These are phyloP conservation scores for Phyllosticta paracitricarpa DNA, from an alignment of 2,329 filamentous ascomycete genomes.

Conservation along the genomic window DNA sequence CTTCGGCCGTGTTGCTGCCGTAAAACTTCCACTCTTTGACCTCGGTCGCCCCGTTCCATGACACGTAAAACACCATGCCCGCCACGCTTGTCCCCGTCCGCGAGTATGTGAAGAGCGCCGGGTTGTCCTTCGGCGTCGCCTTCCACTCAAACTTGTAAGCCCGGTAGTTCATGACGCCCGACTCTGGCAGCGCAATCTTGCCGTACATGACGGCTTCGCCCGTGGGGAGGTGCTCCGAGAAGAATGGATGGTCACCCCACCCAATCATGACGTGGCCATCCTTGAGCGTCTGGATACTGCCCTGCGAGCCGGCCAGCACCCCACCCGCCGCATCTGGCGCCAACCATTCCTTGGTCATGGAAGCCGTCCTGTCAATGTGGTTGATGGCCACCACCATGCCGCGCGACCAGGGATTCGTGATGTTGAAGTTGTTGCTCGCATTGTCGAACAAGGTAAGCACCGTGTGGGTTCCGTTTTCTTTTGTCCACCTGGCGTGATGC, in stretches of 20 bases:
- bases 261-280: conserved; percentile 46
- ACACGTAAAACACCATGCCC: conserved; percentile 40
- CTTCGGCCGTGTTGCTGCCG: conserved; percentile 25
- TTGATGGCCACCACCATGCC: conserved; percentile 40
- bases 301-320: conserved; percentile 42
- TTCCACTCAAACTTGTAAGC: conserved; percentile 46
- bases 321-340: conserved; percentile 36
- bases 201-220: conserved; percentile 45
- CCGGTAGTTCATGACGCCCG: conserved; percentile 43
- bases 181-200: conserved; percentile 29
- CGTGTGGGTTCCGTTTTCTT: conserved; percentile 13
- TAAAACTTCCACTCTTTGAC: conserved; percentile 42
- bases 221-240: conserved; percentile 36
- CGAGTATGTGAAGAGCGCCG: conserved; percentile 12
- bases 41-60: conserved; percentile 43
- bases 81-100: conserved; percentile 14
- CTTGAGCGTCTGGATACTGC: conserved; percentile 44
- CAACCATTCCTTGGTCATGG: conserved; percentile 37
- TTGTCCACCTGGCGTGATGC: conserved; percentile 12
- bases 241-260: conserved; percentile 41
- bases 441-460: conserved; percentile 12
- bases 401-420: conserved; percentile 21
- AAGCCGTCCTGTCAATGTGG: conserved; percentile 33
- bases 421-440: conserved; percentile 17
- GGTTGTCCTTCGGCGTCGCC: conserved; percentile 19